Evolutionary conservation across 2,329 filamentous ascomycete species (phyloP).

Genomic region (Ramichloridium luteum): DNA sequence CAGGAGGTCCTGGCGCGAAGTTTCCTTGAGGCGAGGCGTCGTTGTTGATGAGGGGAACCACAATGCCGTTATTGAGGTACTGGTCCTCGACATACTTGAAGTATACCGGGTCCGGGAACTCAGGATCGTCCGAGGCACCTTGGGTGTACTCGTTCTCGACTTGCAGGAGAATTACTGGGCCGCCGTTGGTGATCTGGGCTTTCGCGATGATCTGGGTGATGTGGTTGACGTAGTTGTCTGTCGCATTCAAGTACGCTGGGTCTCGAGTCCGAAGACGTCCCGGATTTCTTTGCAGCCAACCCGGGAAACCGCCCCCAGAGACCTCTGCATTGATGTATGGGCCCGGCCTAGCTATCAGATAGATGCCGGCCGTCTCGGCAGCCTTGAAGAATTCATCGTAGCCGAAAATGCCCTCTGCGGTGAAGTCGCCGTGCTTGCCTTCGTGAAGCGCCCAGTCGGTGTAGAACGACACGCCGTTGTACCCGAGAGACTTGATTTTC

Average conservation of each 20-base stretch:
- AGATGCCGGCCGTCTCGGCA: conserved; percentile 60
- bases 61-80: conserved; percentile 53
- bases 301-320: conserved; percentile 66
- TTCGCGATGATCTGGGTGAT: conserved; percentile 57
- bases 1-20: conserved; percentile 48
- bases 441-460: conserved; percentile 68
- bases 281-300: conserved; percentile 61
- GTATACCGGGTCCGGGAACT: conserved; percentile 55
- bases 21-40: conserved; percentile 51
- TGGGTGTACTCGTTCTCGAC: conserved; percentile 70
- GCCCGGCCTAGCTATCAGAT: conserved; percentile 48
- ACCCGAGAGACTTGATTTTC: conserved; percentile 70
- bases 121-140: conserved; percentile 33
- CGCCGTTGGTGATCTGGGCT: conserved; percentile 70
- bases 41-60: conserved; percentile 65
- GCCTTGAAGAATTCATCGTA: conserved; percentile 66
- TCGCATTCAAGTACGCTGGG: conserved; percentile 51
- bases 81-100: conserved; percentile 57
- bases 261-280: conserved; percentile 52
- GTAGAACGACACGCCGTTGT: conserved; percentile 70
- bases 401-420: conserved; percentile 58
- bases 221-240: conserved; percentile 51
- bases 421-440: conserved; percentile 57
- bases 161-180: conserved; percentile 66
- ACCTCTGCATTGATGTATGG: conserved; percentile 57